phyloP scores from a whole-genome alignment of 148 eudicot genomes.

The Vaccinium myrtillus region DNA sequence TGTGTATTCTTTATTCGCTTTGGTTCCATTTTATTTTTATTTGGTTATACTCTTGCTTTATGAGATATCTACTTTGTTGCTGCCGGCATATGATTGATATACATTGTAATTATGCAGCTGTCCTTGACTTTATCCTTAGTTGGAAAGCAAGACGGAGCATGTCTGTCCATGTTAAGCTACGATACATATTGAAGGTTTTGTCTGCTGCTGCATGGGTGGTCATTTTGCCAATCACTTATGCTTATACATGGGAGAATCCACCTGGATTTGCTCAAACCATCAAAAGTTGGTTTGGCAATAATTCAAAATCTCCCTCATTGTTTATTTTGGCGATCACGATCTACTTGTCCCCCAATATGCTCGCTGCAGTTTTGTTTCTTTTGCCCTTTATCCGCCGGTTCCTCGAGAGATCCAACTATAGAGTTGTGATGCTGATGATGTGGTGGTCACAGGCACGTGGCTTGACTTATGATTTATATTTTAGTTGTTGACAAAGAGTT shows the following conservation, averaged over 20 bases:
- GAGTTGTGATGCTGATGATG: conserved; percentile 92
- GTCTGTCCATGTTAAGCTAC: conserved; percentile 86
- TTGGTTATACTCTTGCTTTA: background rate
- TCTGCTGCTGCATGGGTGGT: conserved; percentile 99
- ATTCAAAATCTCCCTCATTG: conserved; percentile 68
- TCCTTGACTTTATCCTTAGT: conserved; percentile 79
- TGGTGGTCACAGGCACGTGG: conserved; percentile 98
- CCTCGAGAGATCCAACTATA: conserved; percentile 88
- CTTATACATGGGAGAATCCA: conserved; percentile 83
- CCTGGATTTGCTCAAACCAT: conserved; percentile 90
- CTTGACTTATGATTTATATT: background rate
- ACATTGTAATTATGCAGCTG: conserved; percentile 50
- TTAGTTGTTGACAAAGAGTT: background rate
- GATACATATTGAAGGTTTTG: conserved; percentile 83
- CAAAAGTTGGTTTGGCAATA: conserved; percentile 87
- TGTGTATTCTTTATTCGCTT: background rate
- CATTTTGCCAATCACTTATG: conserved; percentile 86
- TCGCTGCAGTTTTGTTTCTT: conserved; percentile 73
- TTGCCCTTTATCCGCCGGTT: conserved; percentile 79
- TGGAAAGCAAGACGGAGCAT: conserved; percentile 89
- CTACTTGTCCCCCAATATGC: conserved; percentile 93
- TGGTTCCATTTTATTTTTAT: background rate
- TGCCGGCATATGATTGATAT: background rate
- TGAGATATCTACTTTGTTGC: background rate
- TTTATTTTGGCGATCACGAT: conserved; percentile 79